Evolutionary conservation across 2,329 filamentous ascomycete species (phyloP), one percentile per base, ranked within the genome.

Genomic region (Diaporthe batatas): DNA sequence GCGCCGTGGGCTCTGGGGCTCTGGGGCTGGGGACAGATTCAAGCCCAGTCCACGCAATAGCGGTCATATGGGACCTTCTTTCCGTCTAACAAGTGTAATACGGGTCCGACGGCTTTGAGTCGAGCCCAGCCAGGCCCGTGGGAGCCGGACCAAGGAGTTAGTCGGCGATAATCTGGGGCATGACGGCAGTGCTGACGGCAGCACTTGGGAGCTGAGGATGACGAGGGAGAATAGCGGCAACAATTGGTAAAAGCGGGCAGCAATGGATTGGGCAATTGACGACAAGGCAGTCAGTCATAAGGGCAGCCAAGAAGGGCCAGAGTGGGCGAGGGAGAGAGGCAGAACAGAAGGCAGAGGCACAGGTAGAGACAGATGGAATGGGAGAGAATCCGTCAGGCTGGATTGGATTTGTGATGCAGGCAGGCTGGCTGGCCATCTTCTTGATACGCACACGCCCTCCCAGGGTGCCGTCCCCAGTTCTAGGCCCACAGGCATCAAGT

Each of bases 331-430:
- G 32, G n/a, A 16, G 44, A 11, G 11, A 49, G 21, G 42, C 42
- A n/a, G 54, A 49, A 25, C 32, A n/a, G 18, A 8, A 49, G 42
- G 42, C 42, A 47, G 67, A 47, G 65, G 53, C 57, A 62, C 23
- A 44, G 57, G 57, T 34, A 69, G 44, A 47, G 54, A n/a, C 39
- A 29, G 54, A 70, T 62, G 67, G 67, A 47, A 57, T 58, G 53
- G 67, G 42, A 69, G 14, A 47, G 53, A 57, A 69, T 58, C 54
- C 54, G 32, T 59, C 68, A 70, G 42, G 44, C 29, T 42, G 36
- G 54, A 47, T 59, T 59, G 68, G 68, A 62, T 70, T 70, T 70
- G 68, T 70, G 68, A 62, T 70, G 32, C 44, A 51, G 44, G 53
- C 53, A 34, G 36, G 54, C 68, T 44, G 44, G 53, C 53, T 44